Base-by-base conservation (phyloP, 2,329 filamentous ascomycete species). In the Penicillium sp. region DNA sequence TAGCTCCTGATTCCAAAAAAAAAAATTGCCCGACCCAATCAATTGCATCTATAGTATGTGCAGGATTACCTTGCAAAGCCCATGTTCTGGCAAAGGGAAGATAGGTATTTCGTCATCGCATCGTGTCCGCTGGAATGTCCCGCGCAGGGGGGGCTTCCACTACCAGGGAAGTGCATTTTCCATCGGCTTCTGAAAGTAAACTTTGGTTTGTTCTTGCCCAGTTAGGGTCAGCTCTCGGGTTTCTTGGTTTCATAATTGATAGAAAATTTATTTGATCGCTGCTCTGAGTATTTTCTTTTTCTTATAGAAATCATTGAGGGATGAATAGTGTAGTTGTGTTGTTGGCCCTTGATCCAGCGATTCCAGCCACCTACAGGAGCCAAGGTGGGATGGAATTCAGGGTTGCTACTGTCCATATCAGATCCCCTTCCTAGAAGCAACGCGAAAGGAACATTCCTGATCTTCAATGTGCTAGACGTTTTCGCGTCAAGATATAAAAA, bases 391-490 rank as follows among this genome's bases (percentile, higher is more conserved):
- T 53, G 63, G 59, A 66, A 61, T 64, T 60, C 59, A 56, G 58
- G 62, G 62, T 60, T 61, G 58, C 62, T 63, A 65, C 64, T 35
- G 56, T 63, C 47, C 60, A 61, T 53, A 56, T 57, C 50, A 55
- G 53, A 60, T 62, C 40, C 17, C 59, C 58, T 53, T 65, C 50
- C 28, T 44, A 28, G 55, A 59, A 56, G 56, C 53, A 38, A 61
- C 66, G 59, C 59, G 57, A 62, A 54, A 37, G 26, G 13, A 60
- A 35, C 66, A 68, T 68, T 68, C 66, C 62, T 59, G 53, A 59
- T 58, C 24, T 26, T n/a, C 53, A 42, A 49, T 42, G 57, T 58
- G 19, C 60, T 38, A 61, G 53, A 68, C 38, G 40, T 9, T 58
- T 26, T 44, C 33, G 26, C 56, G 22, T 33, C 15, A 5, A 28